Evolutionary conservation across 2,329 filamentous ascomycete genomes (phyloP).

Genomic region (Mycocentrospora acerina): DNA sequence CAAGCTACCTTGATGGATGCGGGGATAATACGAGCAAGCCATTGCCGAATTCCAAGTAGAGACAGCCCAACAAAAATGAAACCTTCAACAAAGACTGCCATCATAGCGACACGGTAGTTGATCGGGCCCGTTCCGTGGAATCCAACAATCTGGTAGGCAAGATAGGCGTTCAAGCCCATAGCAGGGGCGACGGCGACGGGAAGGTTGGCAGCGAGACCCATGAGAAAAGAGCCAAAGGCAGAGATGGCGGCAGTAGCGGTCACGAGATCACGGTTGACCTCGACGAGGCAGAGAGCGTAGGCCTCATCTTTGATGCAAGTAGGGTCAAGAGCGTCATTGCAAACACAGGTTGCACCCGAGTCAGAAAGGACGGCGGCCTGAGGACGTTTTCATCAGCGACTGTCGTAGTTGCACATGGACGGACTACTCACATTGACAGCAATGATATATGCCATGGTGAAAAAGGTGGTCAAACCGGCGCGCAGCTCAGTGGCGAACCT

Average conservation of each 20-base stretch:
- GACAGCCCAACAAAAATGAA: conserved; percentile 81
- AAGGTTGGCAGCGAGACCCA: conserved; percentile 80
- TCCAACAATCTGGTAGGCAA: conserved; percentile 79
- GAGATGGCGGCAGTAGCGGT: conserved; percentile 84
- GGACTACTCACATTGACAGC: conserved; percentile 54
- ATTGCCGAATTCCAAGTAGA: conserved; percentile 69
- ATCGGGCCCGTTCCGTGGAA: conserved; percentile 70
- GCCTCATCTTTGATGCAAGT: conserved; percentile 57
- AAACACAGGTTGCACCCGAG: conserved; percentile 75
- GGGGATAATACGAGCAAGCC: conserved; percentile 65
- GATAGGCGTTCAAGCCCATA: conserved; percentile 88
- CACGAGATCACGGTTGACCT: conserved; percentile 74
- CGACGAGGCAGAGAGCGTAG: conserved; percentile 63
- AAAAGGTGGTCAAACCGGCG: conserved; percentile 73
- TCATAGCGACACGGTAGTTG: conserved; percentile 70
- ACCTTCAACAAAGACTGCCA: conserved; percentile 85
- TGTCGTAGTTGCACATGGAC: conserved; percentile 26
- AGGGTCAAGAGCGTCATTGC: conserved; percentile 54
- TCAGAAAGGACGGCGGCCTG: conserved; percentile 65
- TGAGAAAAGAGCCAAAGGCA: conserved; percentile 74
- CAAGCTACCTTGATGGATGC: conserved; percentile 86
- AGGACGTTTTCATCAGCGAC: conserved; percentile 7
- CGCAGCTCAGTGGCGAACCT: conserved; percentile 82
- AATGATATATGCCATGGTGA: conserved; percentile 60
- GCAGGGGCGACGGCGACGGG: conserved; percentile 73